A percentile compares a stretch with the other conserved stretches of the same genome.
Conservation (phyloP, 352 stramenopile genomes). For the Phytopythium mirpurense region DNA sequence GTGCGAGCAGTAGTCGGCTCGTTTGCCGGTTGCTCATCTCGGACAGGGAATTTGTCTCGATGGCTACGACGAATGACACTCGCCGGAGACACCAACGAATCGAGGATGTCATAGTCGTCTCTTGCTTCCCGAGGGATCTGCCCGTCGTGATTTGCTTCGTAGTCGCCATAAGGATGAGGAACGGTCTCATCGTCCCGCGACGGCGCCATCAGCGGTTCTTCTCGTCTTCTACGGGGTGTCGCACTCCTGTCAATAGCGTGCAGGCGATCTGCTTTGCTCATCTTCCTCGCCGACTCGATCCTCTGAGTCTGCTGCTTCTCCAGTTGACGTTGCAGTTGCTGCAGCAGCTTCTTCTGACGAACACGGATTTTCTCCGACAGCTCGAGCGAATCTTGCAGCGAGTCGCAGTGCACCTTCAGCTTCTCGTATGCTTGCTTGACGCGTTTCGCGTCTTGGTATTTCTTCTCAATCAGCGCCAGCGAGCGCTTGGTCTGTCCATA, state of each 20-base stretch:
- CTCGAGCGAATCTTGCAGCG: constrained; percentile 72
- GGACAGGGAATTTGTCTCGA: not conserved
- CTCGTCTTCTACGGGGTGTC: not conserved
- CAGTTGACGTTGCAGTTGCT: constrained; percentile 50
- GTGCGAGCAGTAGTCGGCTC: constrained; percentile 13
- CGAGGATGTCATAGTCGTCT: constrained; percentile 30
- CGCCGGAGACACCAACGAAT: constrained; percentile 22
- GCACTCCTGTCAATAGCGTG: not conserved
- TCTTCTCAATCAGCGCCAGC: constrained; percentile 37
- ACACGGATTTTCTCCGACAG: constrained; percentile 75
- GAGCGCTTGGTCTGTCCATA: constrained; percentile 32
- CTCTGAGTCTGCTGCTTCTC: constrained; percentile 4
- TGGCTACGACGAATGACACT: not conserved
- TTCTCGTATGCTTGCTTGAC: constrained; percentile 58
- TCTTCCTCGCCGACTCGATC: constrained; percentile 10
- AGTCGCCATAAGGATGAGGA: too few relatives aligned
- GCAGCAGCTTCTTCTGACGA: constrained; percentile 71
- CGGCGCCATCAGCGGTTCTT: not conserved
- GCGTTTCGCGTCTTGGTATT: constrained; percentile 37
- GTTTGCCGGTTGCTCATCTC: constrained; percentile 19
- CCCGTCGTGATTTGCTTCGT: not conserved
- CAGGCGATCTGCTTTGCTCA: not conserved
- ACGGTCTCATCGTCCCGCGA: not conserved
- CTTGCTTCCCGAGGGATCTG: constrained; percentile 5
- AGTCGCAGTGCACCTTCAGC: constrained; percentile 68